A percentile compares a stretch with the other conserved stretches of the same genome.
Conservation (phyloP, 768 basidiomycete genomes). For the Pulveroboletus sp. region DNA sequence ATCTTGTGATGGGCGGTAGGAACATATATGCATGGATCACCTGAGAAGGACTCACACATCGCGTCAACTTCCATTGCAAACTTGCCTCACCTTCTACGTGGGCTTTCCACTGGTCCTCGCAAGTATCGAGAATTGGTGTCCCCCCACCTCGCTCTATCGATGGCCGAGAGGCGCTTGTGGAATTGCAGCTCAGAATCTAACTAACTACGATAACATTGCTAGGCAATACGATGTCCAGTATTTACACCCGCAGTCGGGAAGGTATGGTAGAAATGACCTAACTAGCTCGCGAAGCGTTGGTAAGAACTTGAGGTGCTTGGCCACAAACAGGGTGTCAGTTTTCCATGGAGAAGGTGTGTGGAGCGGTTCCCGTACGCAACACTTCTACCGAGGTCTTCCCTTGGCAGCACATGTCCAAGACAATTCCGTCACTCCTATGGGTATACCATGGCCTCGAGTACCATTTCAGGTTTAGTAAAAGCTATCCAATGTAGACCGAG, state of each 20-base stretch:
- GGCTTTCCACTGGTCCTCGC: no score
- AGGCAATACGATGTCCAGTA: not conserved
- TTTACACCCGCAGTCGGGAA: slow-evolving; percentile 1
- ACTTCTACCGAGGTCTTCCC: not conserved
- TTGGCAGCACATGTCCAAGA: not conserved
- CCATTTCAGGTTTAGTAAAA: not conserved
- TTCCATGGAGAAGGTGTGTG: not conserved
- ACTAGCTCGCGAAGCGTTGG: not conserved
- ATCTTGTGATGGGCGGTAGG: not conserved
- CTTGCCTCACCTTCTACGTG: no score
- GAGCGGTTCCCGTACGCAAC: not conserved
- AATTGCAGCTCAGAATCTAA: not conserved
- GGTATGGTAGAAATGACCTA: not conserved
- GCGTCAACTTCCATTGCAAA: not conserved
- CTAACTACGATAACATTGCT: not conserved
- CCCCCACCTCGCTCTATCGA: no score
- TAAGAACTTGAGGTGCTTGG: not conserved
- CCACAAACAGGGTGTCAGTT: not conserved
- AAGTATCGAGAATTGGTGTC: no score
- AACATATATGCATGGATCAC: not conserved
- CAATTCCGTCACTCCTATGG: not conserved
- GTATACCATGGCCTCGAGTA: not conserved
- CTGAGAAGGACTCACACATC: slow-evolving; percentile 1
- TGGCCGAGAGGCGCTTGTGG: not conserved
- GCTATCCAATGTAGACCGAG: no score